A percentile compares a stretch with the other conserved stretches of the same genome.
These are phyloP conservation scores for Eruca vesicaria DNA, from an alignment of 441 rosid genomes.

Conservation along the genomic window DNA sequence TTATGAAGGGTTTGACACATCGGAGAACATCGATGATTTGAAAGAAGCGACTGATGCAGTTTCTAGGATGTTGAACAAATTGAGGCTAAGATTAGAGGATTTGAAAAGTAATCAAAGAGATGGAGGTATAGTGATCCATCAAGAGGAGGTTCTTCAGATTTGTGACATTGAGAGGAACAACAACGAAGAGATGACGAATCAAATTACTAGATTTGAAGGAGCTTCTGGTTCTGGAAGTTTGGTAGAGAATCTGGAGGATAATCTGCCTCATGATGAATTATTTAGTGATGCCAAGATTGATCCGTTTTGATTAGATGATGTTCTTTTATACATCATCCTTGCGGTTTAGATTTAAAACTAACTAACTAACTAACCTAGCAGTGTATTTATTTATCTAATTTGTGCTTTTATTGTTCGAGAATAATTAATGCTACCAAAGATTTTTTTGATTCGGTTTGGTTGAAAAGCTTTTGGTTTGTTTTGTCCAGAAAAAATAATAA, in stretches of 20 bases:
- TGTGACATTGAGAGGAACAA: neutral
- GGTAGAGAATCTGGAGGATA: neutral
- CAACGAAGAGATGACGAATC: neutral
- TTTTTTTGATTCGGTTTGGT: neutral
- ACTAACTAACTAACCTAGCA: neutral
- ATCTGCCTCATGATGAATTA: neutral
- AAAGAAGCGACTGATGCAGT: neutral
- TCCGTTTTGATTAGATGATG: neutral
- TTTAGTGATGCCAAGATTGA: neutral
- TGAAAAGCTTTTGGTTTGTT: neutral
- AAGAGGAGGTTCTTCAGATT: neutral
- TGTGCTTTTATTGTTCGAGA: neutral
- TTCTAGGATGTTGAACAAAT: slow-evolving; percentile 3
- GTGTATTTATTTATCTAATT: neutral
- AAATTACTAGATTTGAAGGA: neutral
- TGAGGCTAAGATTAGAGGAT: neutral
- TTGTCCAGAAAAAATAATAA: too few species aligned
- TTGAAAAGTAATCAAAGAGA: slow-evolving; percentile 1
- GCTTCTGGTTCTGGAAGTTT: neutral
- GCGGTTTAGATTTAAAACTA: neutral
- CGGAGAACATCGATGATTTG: slow-evolving; percentile 5
- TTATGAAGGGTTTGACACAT: neutral
- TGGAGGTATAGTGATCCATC: neutral
- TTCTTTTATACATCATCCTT: neutral
- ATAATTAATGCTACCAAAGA: neutral